A percentile compares a stretch with the other conserved stretches of the same genome.
phyloP scores from a whole-genome alignment of 148 eudicot genomes.

The Arctostaphylos glauca region DNA sequence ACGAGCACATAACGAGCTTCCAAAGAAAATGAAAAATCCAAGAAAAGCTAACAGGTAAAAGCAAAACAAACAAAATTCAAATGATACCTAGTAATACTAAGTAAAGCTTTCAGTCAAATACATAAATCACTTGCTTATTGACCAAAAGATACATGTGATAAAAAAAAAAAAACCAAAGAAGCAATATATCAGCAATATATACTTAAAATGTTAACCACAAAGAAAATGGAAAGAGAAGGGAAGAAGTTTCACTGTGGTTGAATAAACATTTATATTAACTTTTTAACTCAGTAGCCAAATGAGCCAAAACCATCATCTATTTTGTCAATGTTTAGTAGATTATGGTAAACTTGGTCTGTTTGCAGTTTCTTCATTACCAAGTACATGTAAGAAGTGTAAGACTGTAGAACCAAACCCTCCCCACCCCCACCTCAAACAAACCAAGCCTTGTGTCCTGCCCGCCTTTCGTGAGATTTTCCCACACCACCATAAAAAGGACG shows the following conservation, averaged over 20 bases:
- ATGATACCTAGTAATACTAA: background rate
- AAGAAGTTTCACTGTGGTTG: background rate
- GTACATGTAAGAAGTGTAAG: background rate
- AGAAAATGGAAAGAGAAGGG: background rate
- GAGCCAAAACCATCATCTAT: background rate
- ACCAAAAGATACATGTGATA: background rate
- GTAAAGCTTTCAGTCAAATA: background rate
- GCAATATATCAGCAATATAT: background rate
- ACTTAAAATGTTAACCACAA: background rate
- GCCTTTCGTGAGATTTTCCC: background rate
- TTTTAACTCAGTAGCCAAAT: background rate
- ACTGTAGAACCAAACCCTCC: background rate
- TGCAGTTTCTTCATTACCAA: background rate
- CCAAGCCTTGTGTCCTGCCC: background rate
- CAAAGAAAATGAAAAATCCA: conserved; percentile 9
- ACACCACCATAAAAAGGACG: background rate
- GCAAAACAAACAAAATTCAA: background rate
- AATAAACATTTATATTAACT: background rate
- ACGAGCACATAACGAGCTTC: background rate
- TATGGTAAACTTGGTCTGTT: background rate
- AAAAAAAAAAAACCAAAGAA: background rate
- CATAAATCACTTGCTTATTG: background rate
- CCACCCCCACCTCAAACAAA: background rate
- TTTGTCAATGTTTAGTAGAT: background rate
- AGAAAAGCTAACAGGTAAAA: background rate